Evolutionary conservation across 352 stramenopile genomes (phyloP), one percentile per base, ranked within the genome.

Genomic region (Pythium inflatum): DNA sequence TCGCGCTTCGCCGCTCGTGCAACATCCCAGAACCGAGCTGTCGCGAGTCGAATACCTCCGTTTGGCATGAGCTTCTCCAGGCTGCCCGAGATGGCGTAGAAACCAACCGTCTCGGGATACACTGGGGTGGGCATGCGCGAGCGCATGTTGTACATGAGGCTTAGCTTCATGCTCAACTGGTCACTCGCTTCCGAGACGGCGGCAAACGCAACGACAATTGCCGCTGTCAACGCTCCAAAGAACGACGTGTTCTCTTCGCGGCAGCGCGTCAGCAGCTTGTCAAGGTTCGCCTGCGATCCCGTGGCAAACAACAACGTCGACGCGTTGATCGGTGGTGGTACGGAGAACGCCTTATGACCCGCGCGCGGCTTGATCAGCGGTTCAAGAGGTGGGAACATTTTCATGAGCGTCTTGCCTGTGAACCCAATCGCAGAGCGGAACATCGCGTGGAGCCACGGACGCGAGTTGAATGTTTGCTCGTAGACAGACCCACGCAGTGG

Each of bases 181-280:
- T n/a, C n/a, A n/a, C n/a, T n/a, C n/a, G n/a, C n/a, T n/a, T n/a
- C n/a, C n/a, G n/a, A n/a, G n/a, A n/a, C n/a, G n/a, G n/a, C n/a
- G n/a, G n/a, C n/a, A 20, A 24, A 12, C 6, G 66, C 69, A 2
- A 84, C 38, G 16, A 81, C 18, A 5, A 63, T 58, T 0, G 74
- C 62, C 12, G 76, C 77, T 7, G 78, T 41, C 28, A 86, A 48
- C 1, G 71, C 81, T 6, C 73, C 71, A 16, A 73, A 73, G n/a
- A 86, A 70, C 4, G 77, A 73, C 11, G 76, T 76, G n/a, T 70
- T 51, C 54, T 87, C 73, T 13, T 76, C 71, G 31, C 62, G 77
- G 74, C 81, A 89, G 46, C 55, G 68, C 5, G 43, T 24, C 11
- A 87, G 18, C 0, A 76, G 70, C 12, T 76, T 69, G 16, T 43